Base-by-base conservation (phyloP, 2,329 filamentous ascomycete genomes). In the Allantophomopsis cytisporea region DNA sequence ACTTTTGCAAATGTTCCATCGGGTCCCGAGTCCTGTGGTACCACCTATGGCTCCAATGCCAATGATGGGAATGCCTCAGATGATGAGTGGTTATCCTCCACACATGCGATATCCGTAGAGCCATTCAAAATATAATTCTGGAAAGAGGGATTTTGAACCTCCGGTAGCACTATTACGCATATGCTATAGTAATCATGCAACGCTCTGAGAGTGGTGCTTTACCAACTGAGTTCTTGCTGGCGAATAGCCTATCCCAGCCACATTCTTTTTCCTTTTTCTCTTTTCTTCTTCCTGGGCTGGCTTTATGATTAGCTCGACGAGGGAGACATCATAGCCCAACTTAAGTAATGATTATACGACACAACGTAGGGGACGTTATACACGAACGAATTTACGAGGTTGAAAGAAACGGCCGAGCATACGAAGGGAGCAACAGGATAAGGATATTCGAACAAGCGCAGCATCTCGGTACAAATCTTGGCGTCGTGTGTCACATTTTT, bases 1-100 rank as follows among this genome's bases (percentile, higher is more conserved):
- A 50, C 63, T 96, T 39, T 68, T 93, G 45, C 76, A 78, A 35
- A 71, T 95, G 51, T 95, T 96, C 58, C 80, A 84, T 50, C 63
- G 69, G 13, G n/a, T 50, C 8, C 52, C 49, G 17, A 54, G 52
- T 37, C 53, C 54, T 30, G 43, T 47, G 14, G 45, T 39, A 31
- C 49, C 45, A 13, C 36, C 36, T 12, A n/a, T 48, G n/a, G 39
- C 40, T 38, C 38, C 41, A 13, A 42, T 45, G 18, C 44, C 41
- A 39, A 40, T 39, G 14, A 41, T 45, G 21, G 20, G 41, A 28
- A 35, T 49, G 35, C 45, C 43, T 11, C 36, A n/a, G 35, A 47
- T 12, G 39, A n/a, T 47, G 35, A 47, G 45, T 16, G 39, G 39
- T 12, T 36, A 40, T 36, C 23, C 23, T 12, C 17, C 39, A 33